Conservation (phyloP, 805 yeast genomes). For the Ogataea neopini region DNA sequence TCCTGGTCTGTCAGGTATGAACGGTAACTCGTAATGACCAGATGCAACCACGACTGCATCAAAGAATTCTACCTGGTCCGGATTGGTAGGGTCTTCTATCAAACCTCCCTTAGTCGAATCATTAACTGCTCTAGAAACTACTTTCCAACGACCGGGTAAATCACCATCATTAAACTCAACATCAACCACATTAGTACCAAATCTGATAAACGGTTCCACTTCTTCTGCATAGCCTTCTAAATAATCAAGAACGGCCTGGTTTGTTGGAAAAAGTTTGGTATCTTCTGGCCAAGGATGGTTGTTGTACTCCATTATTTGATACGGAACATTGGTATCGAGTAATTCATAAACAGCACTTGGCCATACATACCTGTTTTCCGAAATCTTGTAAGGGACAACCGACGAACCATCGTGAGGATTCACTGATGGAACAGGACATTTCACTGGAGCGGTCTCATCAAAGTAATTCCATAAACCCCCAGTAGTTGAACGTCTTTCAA, state of each 20-base stretch:
- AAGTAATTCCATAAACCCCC: conserved; percentile 84
- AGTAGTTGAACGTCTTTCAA: conserved; percentile 54
- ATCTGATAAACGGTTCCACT: conserved; percentile 41
- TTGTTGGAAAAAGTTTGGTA: conserved; percentile 54
- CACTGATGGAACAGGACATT: conserved; percentile 31
- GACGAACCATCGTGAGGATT: conserved; percentile 24
- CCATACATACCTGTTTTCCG: conserved; percentile 35
- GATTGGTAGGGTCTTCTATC: conserved; percentile 12
- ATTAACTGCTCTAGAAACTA: conserved; percentile 38
- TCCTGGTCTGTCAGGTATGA: conserved; percentile 58
- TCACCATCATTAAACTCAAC: conserved; percentile 32
- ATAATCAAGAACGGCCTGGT: conserved; percentile 60
- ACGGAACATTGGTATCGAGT: conserved; percentile 71
- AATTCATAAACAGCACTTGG: conserved; percentile 62
- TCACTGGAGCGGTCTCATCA: conserved; percentile 27
- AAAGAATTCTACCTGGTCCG: conserved; percentile 41
- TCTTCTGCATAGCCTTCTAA: conserved; percentile 51
- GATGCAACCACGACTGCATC: conserved; percentile 67
- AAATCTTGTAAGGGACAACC: conserved; percentile 14
- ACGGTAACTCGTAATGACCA: conserved; percentile 65
- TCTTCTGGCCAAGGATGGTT: conserved; percentile 50
- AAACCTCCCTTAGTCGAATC: conserved; percentile 37
- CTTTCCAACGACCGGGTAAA: conserved; percentile 41
- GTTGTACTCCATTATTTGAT: conserved; percentile 65
- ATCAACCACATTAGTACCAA: conserved; percentile 49